phyloP scores from a whole-genome alignment of 1,139 yeast species.

The Suhomyces panamericanus region DNA sequence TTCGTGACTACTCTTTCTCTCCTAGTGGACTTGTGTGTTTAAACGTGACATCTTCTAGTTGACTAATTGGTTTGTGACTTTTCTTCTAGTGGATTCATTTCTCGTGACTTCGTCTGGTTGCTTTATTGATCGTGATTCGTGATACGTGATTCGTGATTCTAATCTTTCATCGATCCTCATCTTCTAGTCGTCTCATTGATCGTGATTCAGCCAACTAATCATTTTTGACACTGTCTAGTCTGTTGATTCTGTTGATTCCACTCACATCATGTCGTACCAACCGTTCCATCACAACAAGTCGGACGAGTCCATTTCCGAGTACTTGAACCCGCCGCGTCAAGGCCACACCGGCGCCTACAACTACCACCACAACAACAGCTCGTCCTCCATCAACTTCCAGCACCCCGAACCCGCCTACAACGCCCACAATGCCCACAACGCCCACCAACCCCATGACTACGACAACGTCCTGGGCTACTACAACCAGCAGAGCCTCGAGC shows the following conservation, averaged over 20 bases:
- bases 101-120: no score
- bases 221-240: no score
- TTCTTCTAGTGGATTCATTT: no score
- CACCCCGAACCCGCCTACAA: constrained; percentile 35
- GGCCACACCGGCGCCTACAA: constrained; percentile 23
- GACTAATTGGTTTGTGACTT: no score
- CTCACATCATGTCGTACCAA: constrained; percentile 3
- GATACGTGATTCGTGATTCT: no score
- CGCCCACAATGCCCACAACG: constrained; percentile 12
- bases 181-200: no score
- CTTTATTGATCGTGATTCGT: no score
- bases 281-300: constrained; percentile 9
- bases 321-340: constrained; percentile 16
- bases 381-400: constrained; percentile 32
- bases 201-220: no score
- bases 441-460: constrained; percentile 15
- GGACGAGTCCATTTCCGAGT: constrained; percentile 15
- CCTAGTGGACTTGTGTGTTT: no score
- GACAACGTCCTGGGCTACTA: constrained; percentile 23
- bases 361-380: constrained; percentile 19
- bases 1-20: no score
- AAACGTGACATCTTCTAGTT: no score
- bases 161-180: no score
- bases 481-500: constrained; percentile 18
- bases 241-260: neutral